phyloP scores from a whole-genome alignment of 768 basidiomycete species.

The Porphyrellus cyaneotinctus region DNA sequence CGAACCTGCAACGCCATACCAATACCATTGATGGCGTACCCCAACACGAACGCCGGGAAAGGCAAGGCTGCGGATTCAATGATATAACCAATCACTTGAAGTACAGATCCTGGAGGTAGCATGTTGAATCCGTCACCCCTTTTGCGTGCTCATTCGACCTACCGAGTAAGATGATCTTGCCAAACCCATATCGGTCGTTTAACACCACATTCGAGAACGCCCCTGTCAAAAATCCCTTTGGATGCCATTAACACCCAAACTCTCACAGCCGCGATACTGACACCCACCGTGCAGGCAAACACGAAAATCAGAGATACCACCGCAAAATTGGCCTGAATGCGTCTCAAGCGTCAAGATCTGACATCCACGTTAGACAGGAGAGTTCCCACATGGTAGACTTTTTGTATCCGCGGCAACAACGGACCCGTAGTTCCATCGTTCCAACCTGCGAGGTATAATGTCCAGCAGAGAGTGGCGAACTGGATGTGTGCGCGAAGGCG shows the following conservation, averaged over 20 bases:
- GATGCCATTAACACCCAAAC: too few species aligned
- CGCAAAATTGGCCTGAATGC: constrained; percentile 38
- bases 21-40: constrained; percentile 39
- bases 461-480: constrained; percentile 9
- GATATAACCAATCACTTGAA: constrained; percentile 30
- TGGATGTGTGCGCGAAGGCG: constrained; percentile 15
- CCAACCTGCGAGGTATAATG: constrained; percentile 30
- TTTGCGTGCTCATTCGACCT: not conserved
- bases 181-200: constrained; percentile 32
- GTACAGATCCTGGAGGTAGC: constrained; percentile 19
- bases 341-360: not conserved
- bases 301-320: constrained; percentile 43
- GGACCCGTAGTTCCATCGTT: constrained; percentile 10
- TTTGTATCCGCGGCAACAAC: constrained; percentile 11
- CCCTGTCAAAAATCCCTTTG: constrained; percentile 33
- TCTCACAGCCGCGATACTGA: too few species aligned
- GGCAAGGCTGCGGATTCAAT: constrained; percentile 42
- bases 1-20: constrained; percentile 43
- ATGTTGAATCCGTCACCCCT: not conserved
- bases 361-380: too few species aligned
- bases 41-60: constrained; percentile 42
- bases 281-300: constrained; percentile 36
- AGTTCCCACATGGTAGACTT: constrained; percentile 35
- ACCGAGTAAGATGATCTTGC: constrained; percentile 34
- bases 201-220: constrained; percentile 30